Percentiles rank a stretch among this genome's conserved stretches.
Conservation (phyloP, 768 basidiomycete species). For the Punctularia strigosozonata region DNA sequence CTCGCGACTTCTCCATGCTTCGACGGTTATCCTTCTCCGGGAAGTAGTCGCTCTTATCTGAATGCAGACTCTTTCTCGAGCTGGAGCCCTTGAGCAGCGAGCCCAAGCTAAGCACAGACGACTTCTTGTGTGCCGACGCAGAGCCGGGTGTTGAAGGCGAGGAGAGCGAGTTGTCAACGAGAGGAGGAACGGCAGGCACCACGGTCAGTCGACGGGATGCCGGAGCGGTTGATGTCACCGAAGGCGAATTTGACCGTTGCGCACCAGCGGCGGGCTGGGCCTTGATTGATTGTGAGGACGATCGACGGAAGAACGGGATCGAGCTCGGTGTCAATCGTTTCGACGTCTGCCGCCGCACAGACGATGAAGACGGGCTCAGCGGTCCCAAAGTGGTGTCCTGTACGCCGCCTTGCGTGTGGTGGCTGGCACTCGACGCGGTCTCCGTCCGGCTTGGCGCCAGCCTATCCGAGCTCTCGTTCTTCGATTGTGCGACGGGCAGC, state of each 20-base stretch:
- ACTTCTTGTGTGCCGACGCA: conserved; percentile 67
- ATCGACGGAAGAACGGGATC: conserved; percentile 89
- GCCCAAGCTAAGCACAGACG: conserved; percentile 72
- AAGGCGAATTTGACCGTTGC: conserved; percentile 17
- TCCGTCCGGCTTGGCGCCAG: conserved; percentile 51
- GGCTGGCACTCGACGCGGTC: conserved; percentile 61
- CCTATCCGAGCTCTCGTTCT: conserved; percentile 65
- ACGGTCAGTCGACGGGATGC: conserved; percentile 29
- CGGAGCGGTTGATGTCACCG: conserved; percentile 34
- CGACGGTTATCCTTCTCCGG: conserved; percentile 45
- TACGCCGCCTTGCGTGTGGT: too few relatives aligned
- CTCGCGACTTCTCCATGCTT: conserved; percentile 38
- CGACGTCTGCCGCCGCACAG: conserved; percentile 50
- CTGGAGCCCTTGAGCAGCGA: conserved; percentile 77
- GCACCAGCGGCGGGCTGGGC: conserved; percentile 27
- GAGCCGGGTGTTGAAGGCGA: conserved; percentile 47
- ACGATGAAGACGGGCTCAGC: conserved; percentile 61
- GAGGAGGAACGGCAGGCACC: conserved; percentile 33
- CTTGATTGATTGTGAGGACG: conserved; percentile 82
- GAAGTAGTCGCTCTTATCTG: conserved; percentile 32
- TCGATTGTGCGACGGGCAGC: conserved; percentile 27
- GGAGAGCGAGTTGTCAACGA: conserved; percentile 37
- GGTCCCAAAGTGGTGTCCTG: too few relatives aligned
- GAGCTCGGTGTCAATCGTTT: conserved; percentile 86
- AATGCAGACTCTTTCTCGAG: conserved; percentile 71